Percentiles rank a stretch among this genome's conserved stretches.
phyloP scores from a whole-genome alignment of 768 basidiomycete species.

The Fomitopsis serialis region DNA sequence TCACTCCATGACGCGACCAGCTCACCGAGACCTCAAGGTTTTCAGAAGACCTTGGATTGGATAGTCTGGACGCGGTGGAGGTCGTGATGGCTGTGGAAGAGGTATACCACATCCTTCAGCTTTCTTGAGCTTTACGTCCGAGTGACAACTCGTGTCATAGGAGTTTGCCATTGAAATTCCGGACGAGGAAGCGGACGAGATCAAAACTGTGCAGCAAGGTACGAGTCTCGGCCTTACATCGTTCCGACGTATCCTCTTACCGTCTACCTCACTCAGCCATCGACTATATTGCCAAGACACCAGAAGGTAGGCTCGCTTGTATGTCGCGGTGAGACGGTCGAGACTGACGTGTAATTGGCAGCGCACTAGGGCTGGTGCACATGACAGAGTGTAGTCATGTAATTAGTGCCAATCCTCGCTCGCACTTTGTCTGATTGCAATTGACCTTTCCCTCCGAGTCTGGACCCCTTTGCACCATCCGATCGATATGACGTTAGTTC shows the following conservation, averaged over 20 bases:
- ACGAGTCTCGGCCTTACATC: conserved; percentile 19
- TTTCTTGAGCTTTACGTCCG: background rate
- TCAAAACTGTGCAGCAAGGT: conserved; percentile 91
- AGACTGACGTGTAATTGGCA: conserved; percentile 1
- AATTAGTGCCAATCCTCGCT: background rate
- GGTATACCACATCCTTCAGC: conserved; percentile 30
- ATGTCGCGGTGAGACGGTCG: background rate
- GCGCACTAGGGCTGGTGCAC: conserved; percentile 13
- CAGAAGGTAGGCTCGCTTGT: conserved; percentile 20
- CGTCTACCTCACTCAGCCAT: conserved; percentile 59
- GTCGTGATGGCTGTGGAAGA: conserved; percentile 99
- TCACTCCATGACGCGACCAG: conserved; percentile 31
- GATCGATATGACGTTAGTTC: conserved; percentile 4
- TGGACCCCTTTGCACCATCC: background rate
- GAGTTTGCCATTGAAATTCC: conserved; percentile 98
- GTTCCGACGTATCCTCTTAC: background rate
- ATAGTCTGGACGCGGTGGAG: conserved; percentile 96
- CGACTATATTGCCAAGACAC: conserved; percentile 89
- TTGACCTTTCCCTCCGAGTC: background rate
- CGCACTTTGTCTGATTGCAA: background rate
- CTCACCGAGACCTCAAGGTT: conserved; percentile 64
- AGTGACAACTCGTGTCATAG: conserved; percentile 33
- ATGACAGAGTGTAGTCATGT: conserved; percentile 9
- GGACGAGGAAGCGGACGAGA: conserved; percentile 92
- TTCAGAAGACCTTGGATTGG: conserved; percentile 80